Conservation (phyloP, 1,139 yeast genomes). For the Candida sojae region DNA sequence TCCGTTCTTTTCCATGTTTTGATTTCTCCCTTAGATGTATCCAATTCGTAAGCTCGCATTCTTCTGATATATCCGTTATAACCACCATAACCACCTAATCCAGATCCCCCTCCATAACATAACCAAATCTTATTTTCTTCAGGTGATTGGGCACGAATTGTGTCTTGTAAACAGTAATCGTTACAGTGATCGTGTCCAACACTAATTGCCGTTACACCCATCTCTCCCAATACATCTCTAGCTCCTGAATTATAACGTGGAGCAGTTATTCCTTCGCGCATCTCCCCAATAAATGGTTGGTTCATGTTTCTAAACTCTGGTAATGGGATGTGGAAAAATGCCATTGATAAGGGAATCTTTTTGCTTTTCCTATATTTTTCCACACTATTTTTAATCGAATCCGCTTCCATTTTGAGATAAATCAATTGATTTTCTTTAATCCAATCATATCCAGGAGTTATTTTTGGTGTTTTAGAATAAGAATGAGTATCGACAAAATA, state of each 20-base stretch:
- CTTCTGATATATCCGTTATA: conserved; percentile 84
- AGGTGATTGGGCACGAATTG: conserved; percentile 22
- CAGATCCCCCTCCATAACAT: conserved; percentile 91
- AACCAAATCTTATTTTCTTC: conserved; percentile 64
- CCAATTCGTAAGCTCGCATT: conserved; percentile 67
- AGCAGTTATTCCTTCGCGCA: conserved; percentile 75
- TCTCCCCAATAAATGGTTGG: conserved; percentile 57
- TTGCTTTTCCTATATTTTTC: conserved; percentile 33
- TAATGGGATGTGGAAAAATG: conserved; percentile 90
- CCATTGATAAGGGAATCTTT: conserved; percentile 63
- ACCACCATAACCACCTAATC: conserved; percentile 95
- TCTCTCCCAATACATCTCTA: conserved; percentile 51
- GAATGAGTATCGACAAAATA: conserved; percentile 85
- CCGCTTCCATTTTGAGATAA: conserved; percentile 47
- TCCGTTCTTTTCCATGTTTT: conserved; percentile 73
- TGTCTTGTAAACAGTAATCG: conserved; percentile 74
- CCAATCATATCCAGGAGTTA: conserved; percentile 83
- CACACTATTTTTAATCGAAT: conserved; percentile 9
- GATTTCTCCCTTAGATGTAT: conserved; percentile 54
- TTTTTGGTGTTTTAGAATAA: conserved; percentile 63
- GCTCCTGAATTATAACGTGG: conserved; percentile 72
- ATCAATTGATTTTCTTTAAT: conserved; percentile 71
- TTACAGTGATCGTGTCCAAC: conserved; percentile 97
- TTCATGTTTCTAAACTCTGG: conserved; percentile 69
- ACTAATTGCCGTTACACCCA: conserved; percentile 71